A percentile compares a stretch with the other conserved stretches of the same genome.
Conservation (phyloP, 2,329 filamentous ascomycete species). For the Fusarium chuoi region DNA sequence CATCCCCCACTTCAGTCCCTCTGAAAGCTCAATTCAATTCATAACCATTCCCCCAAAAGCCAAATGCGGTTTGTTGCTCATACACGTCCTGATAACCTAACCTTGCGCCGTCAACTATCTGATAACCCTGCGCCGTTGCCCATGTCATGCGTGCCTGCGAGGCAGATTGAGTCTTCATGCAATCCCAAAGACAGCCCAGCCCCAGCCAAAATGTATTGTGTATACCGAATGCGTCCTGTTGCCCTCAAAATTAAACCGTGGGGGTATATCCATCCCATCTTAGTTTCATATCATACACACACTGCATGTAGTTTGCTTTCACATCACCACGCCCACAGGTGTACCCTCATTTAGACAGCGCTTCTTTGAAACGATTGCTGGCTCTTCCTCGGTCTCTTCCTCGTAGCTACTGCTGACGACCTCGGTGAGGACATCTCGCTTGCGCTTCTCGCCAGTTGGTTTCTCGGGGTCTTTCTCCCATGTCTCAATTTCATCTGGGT, state of each 20-base stretch:
- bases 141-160: slow-evolving; percentile 30
- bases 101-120: slow-evolving; percentile 23
- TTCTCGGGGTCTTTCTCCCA: slow-evolving; percentile 56
- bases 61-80: slow-evolving; percentile 11
- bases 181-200: slow-evolving; percentile 13
- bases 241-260: slow-evolving; percentile 17
- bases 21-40: neutral
- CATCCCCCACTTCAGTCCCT: neutral
- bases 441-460: slow-evolving; percentile 45
- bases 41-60: slow-evolving; percentile 1
- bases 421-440: slow-evolving; percentile 51
- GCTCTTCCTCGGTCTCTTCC: slow-evolving; percentile 50
- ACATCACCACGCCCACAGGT: slow-evolving; percentile 47
- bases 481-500: slow-evolving; percentile 56
- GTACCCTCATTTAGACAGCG: slow-evolving; percentile 47
- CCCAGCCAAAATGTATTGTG: slow-evolving; percentile 22
- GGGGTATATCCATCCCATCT: slow-evolving; percentile 13
- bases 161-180: slow-evolving; percentile 36
- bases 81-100: slow-evolving; percentile 13
- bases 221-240: slow-evolving; percentile 19
- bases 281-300: slow-evolving; percentile 2
- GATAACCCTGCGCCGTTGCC: slow-evolving; percentile 28
- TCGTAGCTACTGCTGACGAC: slow-evolving; percentile 56
- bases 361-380: slow-evolving; percentile 47
- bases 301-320: slow-evolving; percentile 8